Evolutionary conservation across 495 filamentous ascomycete genomes (phyloP), one percentile per base, ranked within the genome.

Genomic region (Aspergillus cristatus): DNA sequence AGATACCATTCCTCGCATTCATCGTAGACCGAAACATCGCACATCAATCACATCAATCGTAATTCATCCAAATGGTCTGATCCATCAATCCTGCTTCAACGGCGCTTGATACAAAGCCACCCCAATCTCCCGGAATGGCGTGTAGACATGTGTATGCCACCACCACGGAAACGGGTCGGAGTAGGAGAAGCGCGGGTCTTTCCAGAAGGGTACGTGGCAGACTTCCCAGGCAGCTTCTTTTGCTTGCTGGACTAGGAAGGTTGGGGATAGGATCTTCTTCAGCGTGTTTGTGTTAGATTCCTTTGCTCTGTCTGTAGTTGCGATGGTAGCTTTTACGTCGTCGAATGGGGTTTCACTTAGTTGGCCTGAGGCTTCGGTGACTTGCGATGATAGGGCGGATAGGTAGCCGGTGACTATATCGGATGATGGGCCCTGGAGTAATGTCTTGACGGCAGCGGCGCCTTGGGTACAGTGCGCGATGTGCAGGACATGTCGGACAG

Each of bases 161-260:
- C 65, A 69, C 65, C 65, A 69, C 7, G 65, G 65, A 15, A 69
- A 17, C 11, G 65, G 65, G 40, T 69, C 65, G 11, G 43, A 34
- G 15, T 25, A 17, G 2, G 57, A 59, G 26, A 67, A 67, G 7
- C 45, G 51, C 18, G 52, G 44, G 24, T 63, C 38, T 18, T 53
- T 50, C 61, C 59, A 67, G 35, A 65, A 63, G 0, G 58, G 26
- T 12, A 47, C 15, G 7, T 38, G 11, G 6, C 33, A 37, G 3
- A 49, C 16, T 6, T 42, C 35, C 2, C 33, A 6, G 7, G 49
- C 28, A 15, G 41, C 24, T 13, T 40, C 18, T 17, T 47, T 28
- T 3, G 52, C 7, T 1, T 39, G 31, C 11, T 54, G 29, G 7
- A 53, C 37, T 3, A 43, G 29, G 0, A 53, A 37, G 32, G 42